Evolutionary conservation across 305 asterid genomes (phyloP), one percentile per base, ranked within the genome.

Genomic region (Andrographis paniculata): DNA sequence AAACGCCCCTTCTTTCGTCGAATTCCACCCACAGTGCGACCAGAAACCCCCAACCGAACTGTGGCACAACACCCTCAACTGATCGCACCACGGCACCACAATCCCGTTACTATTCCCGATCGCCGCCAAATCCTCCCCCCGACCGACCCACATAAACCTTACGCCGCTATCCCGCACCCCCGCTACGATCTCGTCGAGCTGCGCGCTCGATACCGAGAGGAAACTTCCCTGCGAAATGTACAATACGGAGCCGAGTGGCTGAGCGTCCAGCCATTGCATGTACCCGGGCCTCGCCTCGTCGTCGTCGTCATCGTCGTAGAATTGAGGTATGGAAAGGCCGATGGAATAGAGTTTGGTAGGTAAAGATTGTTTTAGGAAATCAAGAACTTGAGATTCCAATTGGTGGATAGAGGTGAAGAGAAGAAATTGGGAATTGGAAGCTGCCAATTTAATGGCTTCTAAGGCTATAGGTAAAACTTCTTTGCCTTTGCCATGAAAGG

Each of bases 1-100:
- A 14, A 68, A 30, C 9, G 46, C 4, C 0, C 73, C 72, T 47
- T 80, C 94, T n/a, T 56, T 68, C 0, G 82, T 72, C 6, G 87
- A 79, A 55, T 75, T 79, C 84, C 84, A 77, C 22, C 82, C 84
- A 23, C 82, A 79, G 20, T 83, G 87, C 3, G 78, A 52, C 69
- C 74, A 68, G 55, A 74, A 83, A 0, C 87, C 84, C 0, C 87
- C 84, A 0, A 77, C 52, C 0, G 77, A 70, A 19, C 68, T 50
- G 36, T 75, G 91, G 10, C 49, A 23, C 5, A 83, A 60, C 17
- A 83, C 82, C 53, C 48, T 64, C 61, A 67, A 3, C 24, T 84
- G 88, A 28, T 78, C 69, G 17, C 85, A 72, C 85, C 94, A 85
- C 4, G 66, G 73, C 63, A 85, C 83, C 1, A 73, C 70, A 14